These are phyloP conservation scores for Tulasnella calospora DNA, from an alignment of 768 basidiomycete genomes.

Conservation along the genomic window DNA sequence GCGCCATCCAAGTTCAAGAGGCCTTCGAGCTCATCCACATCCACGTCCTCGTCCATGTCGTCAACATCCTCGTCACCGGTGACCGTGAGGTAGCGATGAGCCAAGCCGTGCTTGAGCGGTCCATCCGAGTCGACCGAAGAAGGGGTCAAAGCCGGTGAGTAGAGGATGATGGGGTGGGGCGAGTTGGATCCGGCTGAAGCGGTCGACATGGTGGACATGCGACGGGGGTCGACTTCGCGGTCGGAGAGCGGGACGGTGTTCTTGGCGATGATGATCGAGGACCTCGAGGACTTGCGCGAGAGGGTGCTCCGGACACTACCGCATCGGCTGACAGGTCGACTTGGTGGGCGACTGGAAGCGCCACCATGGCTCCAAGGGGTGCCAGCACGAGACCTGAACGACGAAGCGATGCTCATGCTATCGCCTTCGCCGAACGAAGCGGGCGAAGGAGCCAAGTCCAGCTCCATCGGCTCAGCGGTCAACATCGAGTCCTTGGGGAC, in stretches of 20 bases:
- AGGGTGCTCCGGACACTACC: background rate
- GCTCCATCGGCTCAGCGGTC: conserved; percentile 1
- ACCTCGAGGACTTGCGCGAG: conserved; percentile 15
- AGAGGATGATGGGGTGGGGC: conserved; percentile 19
- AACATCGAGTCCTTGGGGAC: conserved; percentile 7
- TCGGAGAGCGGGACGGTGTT: background rate
- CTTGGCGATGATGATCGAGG: conserved; percentile 12
- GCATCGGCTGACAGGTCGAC: background rate
- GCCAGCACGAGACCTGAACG: background rate
- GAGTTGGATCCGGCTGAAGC: background rate
- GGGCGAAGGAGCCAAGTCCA: conserved; percentile 6
- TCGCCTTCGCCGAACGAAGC: background rate
- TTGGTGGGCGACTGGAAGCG: background rate
- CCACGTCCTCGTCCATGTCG: background rate
- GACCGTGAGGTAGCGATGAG: conserved; percentile 16
- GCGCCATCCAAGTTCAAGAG: conserved; percentile 11
- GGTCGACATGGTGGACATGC: conserved; percentile 1
- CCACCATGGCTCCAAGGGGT: conserved; percentile 6
- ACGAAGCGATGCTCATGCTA: background rate
- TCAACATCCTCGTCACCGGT: background rate
- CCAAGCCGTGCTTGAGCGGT: conserved; percentile 23
- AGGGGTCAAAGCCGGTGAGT: conserved; percentile 20
- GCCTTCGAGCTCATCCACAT: conserved; percentile 14
- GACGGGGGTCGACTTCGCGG: background rate
- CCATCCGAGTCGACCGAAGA: conserved; percentile 6